Evolutionary conservation across 2,329 filamentous ascomycete species (phyloP), one percentile per base, ranked within the genome.

Genomic region (Trichoderma sp.): DNA sequence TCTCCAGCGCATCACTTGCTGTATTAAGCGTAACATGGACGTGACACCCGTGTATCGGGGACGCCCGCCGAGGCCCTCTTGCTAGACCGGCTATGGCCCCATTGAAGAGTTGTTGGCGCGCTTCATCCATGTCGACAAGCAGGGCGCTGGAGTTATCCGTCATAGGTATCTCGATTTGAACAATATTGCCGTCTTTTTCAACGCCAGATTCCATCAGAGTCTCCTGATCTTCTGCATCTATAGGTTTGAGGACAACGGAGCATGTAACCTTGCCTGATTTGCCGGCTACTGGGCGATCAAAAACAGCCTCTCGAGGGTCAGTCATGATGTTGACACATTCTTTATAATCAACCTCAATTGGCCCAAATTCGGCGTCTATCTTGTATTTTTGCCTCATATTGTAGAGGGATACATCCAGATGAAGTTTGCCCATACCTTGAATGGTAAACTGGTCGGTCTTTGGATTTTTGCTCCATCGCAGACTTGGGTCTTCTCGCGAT

Each of bases 341-440:
- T 67, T 96, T 91, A 80, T 98, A 99, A 73, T 96, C 94, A 70
- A 99, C 97, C 75, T 97, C 92, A 71, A 99, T 97, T 65, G 89
- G 90, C 14, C 95, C 94, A 83, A 97, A 97, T 82, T 89, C 71
- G 85, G 94, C 86, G 88, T 97, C 79, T 84, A 86, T 93, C 78
- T 96, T 97, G 81, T 97, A 91, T 76, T 97, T 93, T 64, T 93
- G 92, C 72, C 96, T 89, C 11, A 99, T 87, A 55, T 94, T 88
- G 79, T 98, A 93, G 61, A 93, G 85, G 0, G 95, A 94, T 60
- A 99, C 96, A 75, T 99, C 96, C 0, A 99, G 85, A 79, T 99
- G 96, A 33, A 99, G 86, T 75, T 97, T 93, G 8, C 96, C 96
- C 96, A 99, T 98, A 4, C 96, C 96, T 65, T 94, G 94, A 0